Evolutionary conservation across 1,139 yeast genomes (phyloP).

Genomic region (Yamadazyma pseudoaaseri): DNA sequence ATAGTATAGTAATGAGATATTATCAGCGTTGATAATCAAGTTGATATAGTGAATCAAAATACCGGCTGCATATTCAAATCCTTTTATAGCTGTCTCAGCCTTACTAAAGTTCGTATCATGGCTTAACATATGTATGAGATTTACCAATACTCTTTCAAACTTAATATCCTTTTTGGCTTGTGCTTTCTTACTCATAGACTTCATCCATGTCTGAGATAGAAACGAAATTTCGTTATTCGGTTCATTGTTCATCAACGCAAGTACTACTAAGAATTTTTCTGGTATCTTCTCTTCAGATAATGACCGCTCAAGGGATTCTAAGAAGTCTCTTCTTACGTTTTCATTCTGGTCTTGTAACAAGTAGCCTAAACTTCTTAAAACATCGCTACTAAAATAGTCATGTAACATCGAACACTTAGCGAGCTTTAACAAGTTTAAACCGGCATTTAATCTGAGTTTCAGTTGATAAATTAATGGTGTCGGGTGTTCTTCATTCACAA

Average conservation of each 20-base stretch:
- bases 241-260: slow-evolving; percentile 78
- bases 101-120: slow-evolving; percentile 71
- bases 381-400: slow-evolving; percentile 49
- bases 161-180: slow-evolving; percentile 41
- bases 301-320: slow-evolving; percentile 50
- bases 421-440: slow-evolving; percentile 60
- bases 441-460: slow-evolving; percentile 68
- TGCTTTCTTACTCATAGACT: slow-evolving; percentile 52
- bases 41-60: slow-evolving; percentile 62
- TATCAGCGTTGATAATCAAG: slow-evolving; percentile 61
- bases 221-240: slow-evolving; percentile 52
- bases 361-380: slow-evolving; percentile 53
- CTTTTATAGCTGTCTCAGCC: slow-evolving; percentile 26
- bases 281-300: slow-evolving; percentile 56
- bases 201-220: slow-evolving; percentile 69
- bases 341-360: slow-evolving; percentile 67
- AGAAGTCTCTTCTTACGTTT: slow-evolving; percentile 55
- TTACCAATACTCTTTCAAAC: slow-evolving; percentile 63
- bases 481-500: slow-evolving; percentile 48
- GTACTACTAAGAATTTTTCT: slow-evolving; percentile 62
- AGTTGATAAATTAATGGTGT: slow-evolving; percentile 66
- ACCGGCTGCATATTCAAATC: slow-evolving; percentile 44
- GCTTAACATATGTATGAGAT: slow-evolving; percentile 68
- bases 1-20: slow-evolving; percentile 71
- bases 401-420: slow-evolving; percentile 58